Evolutionary conservation across 768 basidiomycete species (phyloP).

Genomic region (Tylopilus sp.): DNA sequence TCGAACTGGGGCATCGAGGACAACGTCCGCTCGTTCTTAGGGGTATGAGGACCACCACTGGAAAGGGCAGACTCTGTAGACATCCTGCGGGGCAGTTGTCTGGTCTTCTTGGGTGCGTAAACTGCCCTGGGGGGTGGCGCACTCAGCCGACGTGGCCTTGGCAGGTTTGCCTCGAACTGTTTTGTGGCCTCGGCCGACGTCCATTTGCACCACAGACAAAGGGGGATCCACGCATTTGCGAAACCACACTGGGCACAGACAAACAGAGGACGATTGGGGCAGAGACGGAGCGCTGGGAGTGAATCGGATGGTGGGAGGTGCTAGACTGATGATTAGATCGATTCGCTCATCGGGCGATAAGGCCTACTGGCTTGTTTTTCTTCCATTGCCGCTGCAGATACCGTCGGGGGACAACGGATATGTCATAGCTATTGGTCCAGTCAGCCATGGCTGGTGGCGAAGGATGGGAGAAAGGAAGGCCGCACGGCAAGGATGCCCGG

Average conservation of each 20-base stretch:
- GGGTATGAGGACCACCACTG: slow-evolving; percentile 21
- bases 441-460: slow-evolving; percentile 13
- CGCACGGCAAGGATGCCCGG: neutral
- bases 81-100: slow-evolving; percentile 8
- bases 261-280: slow-evolving; percentile 42
- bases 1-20: neutral
- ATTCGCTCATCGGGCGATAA: slow-evolving; percentile 11
- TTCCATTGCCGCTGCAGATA: slow-evolving; percentile 42
- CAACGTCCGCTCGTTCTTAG: slow-evolving; percentile 16
- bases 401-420: slow-evolving; percentile 26
- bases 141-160: slow-evolving; percentile 34
- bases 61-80: slow-evolving; percentile 22
- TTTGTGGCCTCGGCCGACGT: slow-evolving; percentile 39
- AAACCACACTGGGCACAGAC: slow-evolving; percentile 47
- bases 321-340: slow-evolving; percentile 28
- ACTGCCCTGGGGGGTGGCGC: slow-evolving; percentile 25
- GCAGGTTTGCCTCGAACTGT: slow-evolving; percentile 37
- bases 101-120: slow-evolving; percentile 10
- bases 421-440: slow-evolving; percentile 15
- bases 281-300: slow-evolving; percentile 42
- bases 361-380: slow-evolving; percentile 37
- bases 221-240: slow-evolving; percentile 43
- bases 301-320: slow-evolving; percentile 44
- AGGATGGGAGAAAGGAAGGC: slow-evolving; percentile 7
- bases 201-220: slow-evolving; percentile 53